Conservation (phyloP, 495 filamentous ascomycete species). For the Physcia stellaris region DNA sequence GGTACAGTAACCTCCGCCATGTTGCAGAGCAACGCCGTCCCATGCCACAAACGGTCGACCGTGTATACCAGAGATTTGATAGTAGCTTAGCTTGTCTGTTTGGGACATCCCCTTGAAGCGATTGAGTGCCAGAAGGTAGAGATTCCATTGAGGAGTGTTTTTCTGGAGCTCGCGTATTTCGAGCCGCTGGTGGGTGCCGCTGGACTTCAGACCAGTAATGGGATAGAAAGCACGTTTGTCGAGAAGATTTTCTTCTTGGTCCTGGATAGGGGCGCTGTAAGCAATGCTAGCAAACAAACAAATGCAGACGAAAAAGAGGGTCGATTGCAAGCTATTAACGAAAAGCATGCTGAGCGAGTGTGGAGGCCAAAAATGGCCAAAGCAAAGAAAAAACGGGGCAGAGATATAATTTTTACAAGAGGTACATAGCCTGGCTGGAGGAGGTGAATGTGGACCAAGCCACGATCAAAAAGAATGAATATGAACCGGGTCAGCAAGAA, state of each 20-base stretch:
- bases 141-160: slow-evolving; percentile 16
- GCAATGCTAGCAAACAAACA: background rate
- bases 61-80: slow-evolving; percentile 29
- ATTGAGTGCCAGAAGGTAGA: slow-evolving; percentile 20
- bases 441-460: no score
- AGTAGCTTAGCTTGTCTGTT: slow-evolving; percentile 17
- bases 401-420: no score
- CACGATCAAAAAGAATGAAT: no score
- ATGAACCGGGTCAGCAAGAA: no score
- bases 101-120: slow-evolving; percentile 16
- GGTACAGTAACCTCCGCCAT: slow-evolving; percentile 16
- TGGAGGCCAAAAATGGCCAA: no score
- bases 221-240: slow-evolving; percentile 1
- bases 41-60: slow-evolving; percentile 29
- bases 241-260: background rate
- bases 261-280: background rate
- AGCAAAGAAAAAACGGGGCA: no score
- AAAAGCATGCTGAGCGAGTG: no score
- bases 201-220: background rate
- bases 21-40: slow-evolving; percentile 19
- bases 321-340: no score
- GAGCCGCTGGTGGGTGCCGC: slow-evolving; percentile 3
- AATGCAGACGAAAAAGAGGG: background rate
- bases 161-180: slow-evolving; percentile 6
- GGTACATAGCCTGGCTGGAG: no score